These are phyloP conservation scores for Agastache rugosa DNA, from an alignment of 257 asterid species.

Conservation along the genomic window DNA sequence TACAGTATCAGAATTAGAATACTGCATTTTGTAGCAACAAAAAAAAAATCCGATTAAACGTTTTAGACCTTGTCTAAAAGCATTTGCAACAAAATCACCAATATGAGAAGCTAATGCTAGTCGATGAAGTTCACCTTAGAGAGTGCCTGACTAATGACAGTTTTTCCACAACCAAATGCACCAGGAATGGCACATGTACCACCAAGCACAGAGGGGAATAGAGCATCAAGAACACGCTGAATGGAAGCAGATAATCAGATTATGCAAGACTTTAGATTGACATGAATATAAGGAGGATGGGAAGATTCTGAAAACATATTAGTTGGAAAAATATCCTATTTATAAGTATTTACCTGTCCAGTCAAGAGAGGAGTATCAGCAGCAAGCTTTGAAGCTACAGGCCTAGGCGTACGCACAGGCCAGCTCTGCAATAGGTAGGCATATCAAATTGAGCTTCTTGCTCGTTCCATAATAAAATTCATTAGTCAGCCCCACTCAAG, in stretches of 20 bases:
- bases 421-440: constrained; percentile 65
- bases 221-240: constrained; percentile 99
- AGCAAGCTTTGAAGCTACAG: constrained; percentile 94
- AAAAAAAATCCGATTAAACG: constrained; percentile 28
- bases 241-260: constrained; percentile 41
- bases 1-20: constrained; percentile 95
- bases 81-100: constrained; percentile 14
- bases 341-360: constrained; percentile 76
- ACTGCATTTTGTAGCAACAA: constrained; percentile 59
- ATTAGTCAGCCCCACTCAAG: constrained; percentile 10
- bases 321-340: constrained; percentile 14
- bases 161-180: constrained; percentile 99
- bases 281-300: constrained; percentile 21
- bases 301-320: background rate
- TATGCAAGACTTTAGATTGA: constrained; percentile 19
- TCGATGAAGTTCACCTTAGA: constrained; percentile 71
- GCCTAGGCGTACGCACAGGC: constrained; percentile 99
- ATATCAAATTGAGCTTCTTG: constrained; percentile 36
- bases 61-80: constrained; percentile 14
- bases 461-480: constrained; percentile 18
- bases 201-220: constrained; percentile 99
- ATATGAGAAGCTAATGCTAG: constrained; percentile 27
- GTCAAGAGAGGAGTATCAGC: constrained; percentile 99
- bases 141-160: constrained; percentile 99
- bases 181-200: constrained; percentile 99